These are phyloP conservation scores for Micromonas pusilla DNA, from an alignment of 139 green algal genomes.

Conservation along the genomic window DNA sequence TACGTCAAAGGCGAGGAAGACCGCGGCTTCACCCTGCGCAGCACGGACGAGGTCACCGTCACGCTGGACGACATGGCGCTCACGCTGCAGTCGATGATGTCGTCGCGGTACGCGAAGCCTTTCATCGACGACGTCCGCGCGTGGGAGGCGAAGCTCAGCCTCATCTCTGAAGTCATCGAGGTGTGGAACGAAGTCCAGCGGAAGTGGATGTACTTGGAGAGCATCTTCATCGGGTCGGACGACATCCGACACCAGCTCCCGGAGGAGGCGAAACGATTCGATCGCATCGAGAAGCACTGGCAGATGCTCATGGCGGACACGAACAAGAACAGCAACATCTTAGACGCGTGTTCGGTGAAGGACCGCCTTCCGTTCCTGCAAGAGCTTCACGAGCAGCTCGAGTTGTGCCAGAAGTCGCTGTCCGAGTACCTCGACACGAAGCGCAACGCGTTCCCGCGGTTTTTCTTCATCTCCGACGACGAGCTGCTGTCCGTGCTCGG, in stretches of 20 bases:
- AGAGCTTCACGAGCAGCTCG: conserved; percentile 56
- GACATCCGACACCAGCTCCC: conserved; percentile 79
- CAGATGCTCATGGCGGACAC: conserved; percentile 74
- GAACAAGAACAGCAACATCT: conserved; percentile 60
- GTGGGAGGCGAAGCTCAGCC: conserved; percentile 71
- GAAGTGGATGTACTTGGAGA: conserved; percentile 84
- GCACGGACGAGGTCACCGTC: conserved; percentile 66
- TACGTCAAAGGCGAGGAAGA: conserved; percentile 62
- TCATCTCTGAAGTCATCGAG: conserved; percentile 75
- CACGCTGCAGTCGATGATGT: conserved; percentile 83
- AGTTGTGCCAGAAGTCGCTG: conserved; percentile 75
- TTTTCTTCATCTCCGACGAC: conserved; percentile 85
- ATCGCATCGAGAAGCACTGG: conserved; percentile 65
- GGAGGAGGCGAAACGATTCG: conserved; percentile 72
- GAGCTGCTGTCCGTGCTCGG: conserved; percentile 76
- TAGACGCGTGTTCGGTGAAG: conserved; percentile 61
- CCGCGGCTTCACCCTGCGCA: conserved; percentile 60
- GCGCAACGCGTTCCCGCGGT: conserved; percentile 67
- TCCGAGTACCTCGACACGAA: conserved; percentile 79
- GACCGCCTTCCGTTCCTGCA: conserved; percentile 54
- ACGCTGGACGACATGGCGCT: conserved; percentile 77
- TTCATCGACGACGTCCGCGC: conserved; percentile 61
- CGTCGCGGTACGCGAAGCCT: conserved; percentile 64
- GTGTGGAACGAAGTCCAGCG: conserved; percentile 68
- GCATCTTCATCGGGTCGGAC: conserved; percentile 71